These are phyloP conservation scores for Yamadazyma taylorii DNA, from an alignment of 1,139 yeast species.

Conservation along the genomic window DNA sequence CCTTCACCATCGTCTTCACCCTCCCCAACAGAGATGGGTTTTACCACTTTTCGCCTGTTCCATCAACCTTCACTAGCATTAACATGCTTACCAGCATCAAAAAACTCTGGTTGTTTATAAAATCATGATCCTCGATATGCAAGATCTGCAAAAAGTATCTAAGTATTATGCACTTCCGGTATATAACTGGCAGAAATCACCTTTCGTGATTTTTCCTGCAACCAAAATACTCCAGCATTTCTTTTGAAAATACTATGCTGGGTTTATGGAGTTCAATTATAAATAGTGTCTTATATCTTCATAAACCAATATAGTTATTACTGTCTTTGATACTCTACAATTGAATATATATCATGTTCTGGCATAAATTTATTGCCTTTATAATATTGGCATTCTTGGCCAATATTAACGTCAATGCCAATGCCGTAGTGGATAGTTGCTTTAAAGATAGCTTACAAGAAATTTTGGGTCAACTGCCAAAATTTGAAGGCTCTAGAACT, in stretches of 20 bases:
- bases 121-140: too few species aligned
- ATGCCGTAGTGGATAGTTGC: not conserved
- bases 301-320: too few species aligned
- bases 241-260: not conserved
- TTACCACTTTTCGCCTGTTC: too few species aligned
- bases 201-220: not conserved
- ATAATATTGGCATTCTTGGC: not conserved
- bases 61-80: too few species aligned
- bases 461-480: slow-evolving; percentile 3
- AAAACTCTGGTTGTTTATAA: too few species aligned
- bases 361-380: not conserved
- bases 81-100: too few species aligned
- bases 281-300: not conserved
- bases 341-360: not conserved
- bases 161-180: too few species aligned
- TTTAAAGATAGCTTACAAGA: slow-evolving; percentile 4
- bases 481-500: too few species aligned
- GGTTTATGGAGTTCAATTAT: not conserved
- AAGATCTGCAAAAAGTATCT: too few species aligned
- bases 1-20: too few species aligned
- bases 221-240: not conserved
- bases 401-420: not conserved
- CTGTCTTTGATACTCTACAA: too few species aligned
- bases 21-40: too few species aligned
- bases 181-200: not conserved